These are phyloP conservation scores for Xylariaceae sp. DNA, from an alignment of 2,329 filamentous ascomycete genomes.

Conservation along the genomic window DNA sequence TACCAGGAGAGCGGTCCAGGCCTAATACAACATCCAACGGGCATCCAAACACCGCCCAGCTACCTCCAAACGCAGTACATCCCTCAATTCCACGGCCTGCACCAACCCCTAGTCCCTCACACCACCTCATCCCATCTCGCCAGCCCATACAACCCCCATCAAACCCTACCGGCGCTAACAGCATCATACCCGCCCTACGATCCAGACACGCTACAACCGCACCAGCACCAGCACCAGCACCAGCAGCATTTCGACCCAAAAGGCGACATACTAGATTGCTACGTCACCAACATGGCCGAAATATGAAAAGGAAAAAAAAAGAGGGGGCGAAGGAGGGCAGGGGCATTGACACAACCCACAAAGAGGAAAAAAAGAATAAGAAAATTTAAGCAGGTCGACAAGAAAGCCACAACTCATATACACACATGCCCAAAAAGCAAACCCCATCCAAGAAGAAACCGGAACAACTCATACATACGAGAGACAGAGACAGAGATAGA, in stretches of 20 bases:
- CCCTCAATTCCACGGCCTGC: too few species aligned
- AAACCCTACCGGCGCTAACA: conserved; percentile 9
- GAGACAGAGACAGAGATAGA: too few species aligned
- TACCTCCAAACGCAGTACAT: conserved; percentile 19
- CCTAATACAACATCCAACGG: conserved; percentile 13
- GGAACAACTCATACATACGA: too few species aligned
- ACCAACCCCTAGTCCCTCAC: neutral
- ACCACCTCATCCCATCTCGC: conserved; percentile 14
- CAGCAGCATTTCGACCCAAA: conserved; percentile 3
- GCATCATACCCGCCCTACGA: conserved; percentile 15
- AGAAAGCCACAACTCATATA: too few species aligned
- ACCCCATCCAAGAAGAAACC: too few species aligned
- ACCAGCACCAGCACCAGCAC: conserved; percentile 8
- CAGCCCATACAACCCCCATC: conserved; percentile 12
- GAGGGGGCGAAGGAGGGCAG: neutral
- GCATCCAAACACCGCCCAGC: conserved; percentile 7
- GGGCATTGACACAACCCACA: too few species aligned
- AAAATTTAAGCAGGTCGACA: too few species aligned
- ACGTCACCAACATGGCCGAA: conserved; percentile 18
- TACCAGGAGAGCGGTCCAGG: conserved; percentile 5
- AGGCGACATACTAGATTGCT: conserved; percentile 17
- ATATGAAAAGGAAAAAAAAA: conserved; percentile 4
- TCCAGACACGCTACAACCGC: conserved; percentile 5
- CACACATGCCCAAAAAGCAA: too few species aligned
- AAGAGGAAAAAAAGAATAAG: too few species aligned